Evolutionary conservation across 208 protist species (phyloP), one percentile per base, ranked within the genome.

Genomic region (Leishmania tropica): DNA sequence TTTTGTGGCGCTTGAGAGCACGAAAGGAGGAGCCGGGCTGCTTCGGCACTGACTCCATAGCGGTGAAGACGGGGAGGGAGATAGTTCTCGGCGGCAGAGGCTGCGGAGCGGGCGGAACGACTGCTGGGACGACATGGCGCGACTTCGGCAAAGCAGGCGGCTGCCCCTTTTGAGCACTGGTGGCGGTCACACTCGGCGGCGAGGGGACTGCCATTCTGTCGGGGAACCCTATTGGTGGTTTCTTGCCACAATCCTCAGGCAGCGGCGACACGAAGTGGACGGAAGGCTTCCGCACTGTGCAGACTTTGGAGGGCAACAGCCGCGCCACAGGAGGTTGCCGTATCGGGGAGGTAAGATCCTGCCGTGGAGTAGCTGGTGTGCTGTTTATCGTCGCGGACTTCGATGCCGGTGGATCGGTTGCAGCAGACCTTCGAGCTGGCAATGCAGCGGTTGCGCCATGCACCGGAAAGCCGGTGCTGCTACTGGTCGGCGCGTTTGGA

Each of bases 1-100:
- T 40, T 60, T 76, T 79, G 48, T 67, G 67, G 3, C 58, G 56
- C 47, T 76, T 80, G 35, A 79, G 75, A 31, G 75, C 7, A 21
- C 75, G 75, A 31, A 79, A 76, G 31, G 75, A 70, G 24, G 65
- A 71, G 28, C 67, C 68, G 45, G 64, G 54, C n/a, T 54, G 64
- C 68, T 62, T 74, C 17, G 74, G 54, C 64, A 80, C 68, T 17
- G 75, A 75, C 68, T 84, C 81, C 81, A 80, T 84, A n/a, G 81
- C 81, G 4, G 81, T 68, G 70, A 84, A 84, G 45, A 71, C 65
- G 53, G 81, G 75, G 42, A 67, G 15, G 31, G 64, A 21, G 19
- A 64, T 13, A 2, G 31, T 28, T 37, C 2, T 56, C 60, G 48
- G 56, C 42, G 56, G 70, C 35, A 24, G 81, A n/a, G 37, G 81